Base-by-base conservation (phyloP, 345 rosid species). In the Punica granatum region DNA sequence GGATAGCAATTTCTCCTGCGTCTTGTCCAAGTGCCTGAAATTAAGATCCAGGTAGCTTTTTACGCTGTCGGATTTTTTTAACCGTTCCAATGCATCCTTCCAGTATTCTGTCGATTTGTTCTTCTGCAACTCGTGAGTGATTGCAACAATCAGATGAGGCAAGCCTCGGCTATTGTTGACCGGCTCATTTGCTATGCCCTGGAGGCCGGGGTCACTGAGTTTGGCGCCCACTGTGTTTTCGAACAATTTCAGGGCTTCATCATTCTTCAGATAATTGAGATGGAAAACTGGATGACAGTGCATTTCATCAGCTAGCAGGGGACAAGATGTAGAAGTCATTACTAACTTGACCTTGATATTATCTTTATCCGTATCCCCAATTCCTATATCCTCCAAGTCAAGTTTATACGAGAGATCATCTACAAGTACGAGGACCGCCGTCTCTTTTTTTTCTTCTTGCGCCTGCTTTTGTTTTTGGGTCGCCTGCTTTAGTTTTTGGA, bases 81-180 rank as follows among this genome's bases (percentile, higher is more conserved):
- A 28, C 34, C 33, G 0, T 0, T 12, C 0, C 2, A 14, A 49
- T 31, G 36, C 1, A 3, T 26, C 43, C 19, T 53, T 21, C 26
- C 65, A 61, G 9, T 33, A 41, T 19, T 34, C 26, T 0, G 19
- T 0, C 23, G 0, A 7, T 1, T 0, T 0, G 1, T 0, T 15
- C 1, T 9, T 2, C 43, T 35, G 13, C 16, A 67, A 67, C 3
- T 37, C 16, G 0, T 0, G 51, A 7, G 46, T 44, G 7, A 53
- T 9, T 0, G 62, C 36, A 3, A 0, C n/a, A 25, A 67, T 67
- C 16, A 67, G 0, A 23, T 49, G 28, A 34, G 62, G 69, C 61
- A 53, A 34, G 26, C 69, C 69, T 9, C 7, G 18, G 7, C 58
- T 37, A 10, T 67, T 67, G 2, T 3, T 34, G 0, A 28, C 62